A percentile compares a stretch with the other conserved stretches of the same genome.
Conservation (phyloP, 2,329 filamentous ascomycete species). For the Cercospora beticola region DNA sequence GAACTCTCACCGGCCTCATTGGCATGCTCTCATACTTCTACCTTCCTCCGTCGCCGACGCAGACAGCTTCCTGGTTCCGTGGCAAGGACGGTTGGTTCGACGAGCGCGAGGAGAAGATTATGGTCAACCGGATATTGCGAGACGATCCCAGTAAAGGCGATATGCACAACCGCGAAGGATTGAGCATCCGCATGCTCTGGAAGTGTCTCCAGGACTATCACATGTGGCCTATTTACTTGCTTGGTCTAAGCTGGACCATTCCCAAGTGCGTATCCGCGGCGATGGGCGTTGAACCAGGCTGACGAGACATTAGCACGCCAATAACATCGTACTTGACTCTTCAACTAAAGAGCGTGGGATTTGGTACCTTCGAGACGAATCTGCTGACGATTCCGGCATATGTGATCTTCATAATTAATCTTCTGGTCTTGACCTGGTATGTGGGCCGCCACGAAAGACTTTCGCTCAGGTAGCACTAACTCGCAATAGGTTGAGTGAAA, state of each 20-base stretch:
- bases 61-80: conserved; percentile 62
- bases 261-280: conserved; percentile 25
- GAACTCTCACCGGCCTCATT: conserved; percentile 53
- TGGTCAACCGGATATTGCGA: conserved; percentile 62
- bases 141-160: conserved; percentile 62
- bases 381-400: conserved; percentile 47
- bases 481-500: conserved; percentile 44
- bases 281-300: not conserved
- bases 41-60: conserved; percentile 60
- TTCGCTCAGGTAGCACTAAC: conserved; percentile 22
- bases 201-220: conserved; percentile 55
- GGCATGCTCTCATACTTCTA: conserved; percentile 56
- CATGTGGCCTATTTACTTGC: conserved; percentile 57
- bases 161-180: conserved; percentile 59
- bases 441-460: not conserved
- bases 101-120: conserved; percentile 61
- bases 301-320: conserved; percentile 27
- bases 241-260: conserved; percentile 48
- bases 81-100: conserved; percentile 63
- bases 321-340: conserved; percentile 44
- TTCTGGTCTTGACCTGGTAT: conserved; percentile 47
- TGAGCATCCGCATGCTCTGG: conserved; percentile 53
- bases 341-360: conserved; percentile 42
- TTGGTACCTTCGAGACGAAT: conserved; percentile 46
- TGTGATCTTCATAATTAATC: conserved; percentile 52